Percentiles rank a stretch among this genome's conserved stretches.
phyloP scores from a whole-genome alignment of 176 grass and related monocot genomes.

The Dendrocalamus sinicus region DNA sequence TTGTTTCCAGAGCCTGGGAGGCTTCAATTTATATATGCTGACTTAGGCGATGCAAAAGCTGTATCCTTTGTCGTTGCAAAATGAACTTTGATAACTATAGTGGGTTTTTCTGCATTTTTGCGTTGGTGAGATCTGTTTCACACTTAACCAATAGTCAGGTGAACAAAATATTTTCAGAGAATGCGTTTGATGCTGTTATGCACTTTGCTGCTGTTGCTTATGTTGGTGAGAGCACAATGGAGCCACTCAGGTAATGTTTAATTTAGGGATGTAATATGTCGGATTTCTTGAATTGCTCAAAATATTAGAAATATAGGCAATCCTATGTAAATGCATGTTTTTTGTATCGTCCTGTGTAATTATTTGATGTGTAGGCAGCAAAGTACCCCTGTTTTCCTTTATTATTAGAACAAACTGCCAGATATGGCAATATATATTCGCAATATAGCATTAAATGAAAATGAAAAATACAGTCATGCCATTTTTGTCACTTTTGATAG shows the following conservation, averaged over 20 bases:
- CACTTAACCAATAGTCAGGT: conserved; percentile 73
- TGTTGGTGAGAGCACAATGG: conserved; percentile 95
- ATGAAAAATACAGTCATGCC: not conserved
- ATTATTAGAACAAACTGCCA: not conserved
- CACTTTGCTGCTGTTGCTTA: conserved; percentile 99
- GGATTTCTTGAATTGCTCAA: conserved; percentile 26
- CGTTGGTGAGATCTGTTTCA: conserved; percentile 26
- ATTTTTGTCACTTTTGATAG: conserved; percentile 5
- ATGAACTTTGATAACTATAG: not conserved
- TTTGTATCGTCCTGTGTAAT: not conserved
- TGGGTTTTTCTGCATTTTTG: not conserved
- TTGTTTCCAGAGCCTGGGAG: conserved; percentile 86
- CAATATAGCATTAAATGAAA: not conserved
- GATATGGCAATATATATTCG: not conserved
- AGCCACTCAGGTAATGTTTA: conserved; percentile 77
- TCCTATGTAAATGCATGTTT: not conserved
- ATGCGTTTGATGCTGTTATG: conserved; percentile 96
- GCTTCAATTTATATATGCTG: conserved; percentile 98
- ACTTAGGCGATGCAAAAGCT: conserved; percentile 84
- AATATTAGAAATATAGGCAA: not conserved
- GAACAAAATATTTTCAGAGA: conserved; percentile 91
- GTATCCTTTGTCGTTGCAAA: conserved; percentile 72
- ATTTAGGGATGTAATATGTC: not conserved
- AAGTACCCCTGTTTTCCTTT: not conserved
- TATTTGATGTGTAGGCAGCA: conserved; percentile 3